Evolutionary conservation across 2,329 filamentous ascomycete species (phyloP), one percentile per base, ranked within the genome.

Genomic region (Elsinoe ampelina): DNA sequence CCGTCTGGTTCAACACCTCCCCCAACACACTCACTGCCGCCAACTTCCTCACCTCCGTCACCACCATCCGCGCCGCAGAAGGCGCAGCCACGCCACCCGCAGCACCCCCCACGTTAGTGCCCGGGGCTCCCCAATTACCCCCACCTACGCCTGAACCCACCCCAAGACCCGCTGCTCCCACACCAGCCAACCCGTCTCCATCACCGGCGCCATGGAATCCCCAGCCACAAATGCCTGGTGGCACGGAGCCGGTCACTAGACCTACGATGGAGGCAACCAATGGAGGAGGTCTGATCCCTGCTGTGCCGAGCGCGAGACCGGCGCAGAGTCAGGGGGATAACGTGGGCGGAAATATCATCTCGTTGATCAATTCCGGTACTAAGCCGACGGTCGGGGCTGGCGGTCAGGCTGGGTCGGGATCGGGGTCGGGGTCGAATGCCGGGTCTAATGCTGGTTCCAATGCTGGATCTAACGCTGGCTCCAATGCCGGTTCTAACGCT

Each of bases 1-100:
- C 41, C 15, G 20, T 45, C 41, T 45, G 41, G 41, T 45, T 45
- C 41, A 45, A 45, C 41, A 45, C 41, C 12, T 45, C 41, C n/a
- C 41, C 41, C 12, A 45, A 45, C 41, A 45, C 41, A 5, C 20
- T 45, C n/a, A 45, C 41, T 3, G 26, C 30, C 15, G 47, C 47
- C 12, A 26, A 26, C 19, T 51, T 51, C 47, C 17, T 51, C 12
- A 51, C 32, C 2, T 35, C 47, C 26, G 17, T 51, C 26, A 51
- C 47, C 17, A 51, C 47, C 26, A 51, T 51, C 15, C 32, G n/a
- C 10, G 15, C 32, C 34, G 47, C 47, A 13, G 47, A 15, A 32
- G 47, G 26, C 5, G 13, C 13, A 7, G 30, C n/a, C 17, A 35
- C 47, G 2, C 5, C n/a, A 2, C 32, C 47, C 4, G 19, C 30